Base-by-base conservation (phyloP, 129 eudicot genomes). In the Scalesia atractyloides region DNA sequence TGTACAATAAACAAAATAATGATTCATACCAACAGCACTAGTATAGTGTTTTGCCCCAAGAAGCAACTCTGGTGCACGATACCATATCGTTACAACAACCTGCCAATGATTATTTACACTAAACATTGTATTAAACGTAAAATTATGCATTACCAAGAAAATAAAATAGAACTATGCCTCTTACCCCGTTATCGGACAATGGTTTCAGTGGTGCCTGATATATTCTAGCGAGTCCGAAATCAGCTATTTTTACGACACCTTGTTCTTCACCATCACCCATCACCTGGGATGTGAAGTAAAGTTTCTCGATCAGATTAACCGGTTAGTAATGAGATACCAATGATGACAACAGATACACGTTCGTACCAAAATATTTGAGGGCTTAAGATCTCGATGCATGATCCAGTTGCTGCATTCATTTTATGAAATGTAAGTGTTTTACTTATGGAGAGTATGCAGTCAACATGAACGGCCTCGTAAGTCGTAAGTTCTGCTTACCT, bases 201-300 rank as follows among this genome's bases (percentile, higher is more conserved):
- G 99, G 93, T 85, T 90, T 94, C 62, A 94, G 73, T 16, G 99
- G 99, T 81, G 96, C 97, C 75, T 90, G 99, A 63, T 90, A 94
- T 57, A 94, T 86, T 82, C 99, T 88, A 73, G 99, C 99, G 63
- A 90, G 87, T 69, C 99, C 99, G 66, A 94, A 94, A 82, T 94
- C 99, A 70, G 99, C 99, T 70, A 94, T 94, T 83, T 94, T 94
- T 50, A 94, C 91, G 53, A 94, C 91, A 64, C 99, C 97, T 57
- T 94, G 99, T 81, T 94, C 99, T 78, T 94, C 99, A 65, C 97
- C 99, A 36, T 94, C 99, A 72, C 99, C 99, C 99, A 94, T 94
- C 62, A 94, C 99, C 99, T 94, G 80, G 72, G 36, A 69, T 73
- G 19, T 34, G 8, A 44, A 22, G 36, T 18, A 18, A 61, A 62